Base-by-base conservation (phyloP, 202 grass and related monocot genomes). In the Saccharum hybrid region DNA sequence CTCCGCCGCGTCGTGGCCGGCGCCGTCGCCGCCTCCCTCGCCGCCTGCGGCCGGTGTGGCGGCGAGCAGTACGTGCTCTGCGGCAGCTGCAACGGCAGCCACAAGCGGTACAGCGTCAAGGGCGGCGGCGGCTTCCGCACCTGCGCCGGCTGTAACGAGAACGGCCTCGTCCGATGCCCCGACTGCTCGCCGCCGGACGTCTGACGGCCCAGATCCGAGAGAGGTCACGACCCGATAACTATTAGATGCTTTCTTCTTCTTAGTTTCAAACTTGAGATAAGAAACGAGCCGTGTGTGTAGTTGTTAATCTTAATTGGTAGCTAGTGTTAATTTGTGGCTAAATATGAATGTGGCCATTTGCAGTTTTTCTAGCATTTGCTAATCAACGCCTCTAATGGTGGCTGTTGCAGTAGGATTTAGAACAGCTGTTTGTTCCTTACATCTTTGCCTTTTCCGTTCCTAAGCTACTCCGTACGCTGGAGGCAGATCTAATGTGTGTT, bases 81-180 rank as follows among this genome's bases (percentile, higher is more conserved):
- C 74, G 73, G 78, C 57, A 86, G 76, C 71, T 97, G 94, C 88
- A 87, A 87, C 81, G 94, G 94, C 26, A 97, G 94, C 87, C 92
- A 92, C 81, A 97, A 92, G 84, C 88, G 83, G 48, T 94, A 94
- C 90, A 92, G 84, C 75, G 88, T 88, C 72, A 97, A 97, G 86
- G 71, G 79, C 73, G 91, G 94, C 52, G 87, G 83, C 51, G 86
- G 93, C 6, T 94, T 97, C 85, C 88, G 90, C 84, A 60, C 73
- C 80, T 97, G 94, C 88, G 82, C 83, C 80, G 91, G 86, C 12
- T 96, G 96, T 89, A 98, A 98, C 90, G 96, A 98, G 85, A 96
- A 98, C 64, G 96, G 93, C 61, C 96, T 99, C 49, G 86, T 91
- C 46, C 88, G 91, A 1, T 99, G 96, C 82, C 89, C 93, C 3